Evolutionary conservation across 257 asterid species (phyloP).

Genomic region (Coffea eugenioides): DNA sequence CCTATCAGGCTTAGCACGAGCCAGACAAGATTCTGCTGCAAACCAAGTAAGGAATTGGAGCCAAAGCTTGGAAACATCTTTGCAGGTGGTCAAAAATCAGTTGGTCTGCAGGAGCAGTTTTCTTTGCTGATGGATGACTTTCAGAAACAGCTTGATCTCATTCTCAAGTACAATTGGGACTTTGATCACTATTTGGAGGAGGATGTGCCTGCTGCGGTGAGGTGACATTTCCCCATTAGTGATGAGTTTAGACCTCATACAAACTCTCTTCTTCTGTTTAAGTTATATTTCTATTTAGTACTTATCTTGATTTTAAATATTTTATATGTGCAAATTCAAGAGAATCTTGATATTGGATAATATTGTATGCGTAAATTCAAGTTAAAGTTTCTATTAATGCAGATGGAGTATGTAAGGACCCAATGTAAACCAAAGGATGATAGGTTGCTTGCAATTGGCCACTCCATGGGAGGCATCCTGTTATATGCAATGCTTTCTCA

Average conservation of each 20-base stretch:
- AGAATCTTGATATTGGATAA: neutral
- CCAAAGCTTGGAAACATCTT: constrained; percentile 10
- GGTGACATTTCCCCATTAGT: constrained; percentile 24
- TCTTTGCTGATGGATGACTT: constrained; percentile 12
- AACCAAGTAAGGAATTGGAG: constrained; percentile 17
- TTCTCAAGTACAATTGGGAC: constrained; percentile 29
- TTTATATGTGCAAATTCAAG: neutral
- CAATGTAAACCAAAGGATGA: constrained; percentile 18
- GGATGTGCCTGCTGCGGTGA: constrained; percentile 35
- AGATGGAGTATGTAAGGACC: constrained; percentile 28
- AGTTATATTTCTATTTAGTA: neutral
- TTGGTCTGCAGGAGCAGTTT: constrained; percentile 13
- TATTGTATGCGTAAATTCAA: neutral
- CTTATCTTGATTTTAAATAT: neutral
- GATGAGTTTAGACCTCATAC: constrained; percentile 1
- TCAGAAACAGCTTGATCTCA: constrained; percentile 21
- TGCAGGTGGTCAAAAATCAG: constrained; percentile 12
- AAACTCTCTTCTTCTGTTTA: neutral
- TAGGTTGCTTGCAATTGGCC: constrained; percentile 34
- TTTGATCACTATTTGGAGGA: constrained; percentile 33
- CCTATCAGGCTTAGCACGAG: neutral
- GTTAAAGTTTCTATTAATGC: neutral
- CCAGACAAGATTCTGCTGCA: constrained; percentile 12
- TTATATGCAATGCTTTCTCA: constrained; percentile 30
- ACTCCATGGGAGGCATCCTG: constrained; percentile 38